These are phyloP conservation scores for Ophiorrhiza pumila DNA, from an alignment of 257 asterid genomes.

Conservation along the genomic window DNA sequence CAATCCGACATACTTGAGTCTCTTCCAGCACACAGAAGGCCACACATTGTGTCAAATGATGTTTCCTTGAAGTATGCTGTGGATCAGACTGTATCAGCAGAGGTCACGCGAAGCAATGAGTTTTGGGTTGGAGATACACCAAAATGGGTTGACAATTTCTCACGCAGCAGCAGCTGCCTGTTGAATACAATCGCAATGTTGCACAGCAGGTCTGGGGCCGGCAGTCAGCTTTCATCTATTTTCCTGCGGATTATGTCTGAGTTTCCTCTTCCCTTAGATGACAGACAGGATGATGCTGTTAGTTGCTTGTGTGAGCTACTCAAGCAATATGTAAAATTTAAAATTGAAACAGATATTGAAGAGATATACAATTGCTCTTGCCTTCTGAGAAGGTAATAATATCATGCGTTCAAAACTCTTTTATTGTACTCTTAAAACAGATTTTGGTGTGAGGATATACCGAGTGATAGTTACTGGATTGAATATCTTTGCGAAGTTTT, in stretches of 20 bases:
- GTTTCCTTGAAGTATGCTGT: conserved; percentile 31
- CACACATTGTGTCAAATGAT: conserved; percentile 30
- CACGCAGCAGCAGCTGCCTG: conserved; percentile 38
- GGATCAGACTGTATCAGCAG: conserved; percentile 28
- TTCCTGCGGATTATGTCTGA: conserved; percentile 53
- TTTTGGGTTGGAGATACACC: conserved; percentile 88
- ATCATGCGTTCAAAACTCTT: not conserved
- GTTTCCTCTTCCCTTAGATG: conserved; percentile 26
- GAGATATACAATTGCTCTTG: conserved; percentile 71
- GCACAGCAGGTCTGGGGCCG: conserved; percentile 37
- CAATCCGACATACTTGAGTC: conserved; percentile 65
- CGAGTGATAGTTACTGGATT: not conserved
- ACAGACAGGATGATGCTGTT: conserved; percentile 39
- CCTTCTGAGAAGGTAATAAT: conserved; percentile 61
- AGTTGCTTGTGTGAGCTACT: conserved; percentile 60
- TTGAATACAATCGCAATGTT: conserved; percentile 47
- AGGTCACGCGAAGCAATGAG: conserved; percentile 31
- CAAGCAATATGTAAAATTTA: conserved; percentile 61
- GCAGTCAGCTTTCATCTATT: conserved; percentile 51
- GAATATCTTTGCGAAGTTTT: conserved; percentile 2
- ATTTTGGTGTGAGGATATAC: not conserved
- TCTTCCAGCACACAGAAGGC: conserved; percentile 66
- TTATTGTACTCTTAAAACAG: not conserved
- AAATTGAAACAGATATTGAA: conserved; percentile 72
- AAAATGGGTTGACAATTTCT: conserved; percentile 71